These are phyloP conservation scores for Senna tora DNA, from an alignment of 306 rosid genomes.

Conservation along the genomic window DNA sequence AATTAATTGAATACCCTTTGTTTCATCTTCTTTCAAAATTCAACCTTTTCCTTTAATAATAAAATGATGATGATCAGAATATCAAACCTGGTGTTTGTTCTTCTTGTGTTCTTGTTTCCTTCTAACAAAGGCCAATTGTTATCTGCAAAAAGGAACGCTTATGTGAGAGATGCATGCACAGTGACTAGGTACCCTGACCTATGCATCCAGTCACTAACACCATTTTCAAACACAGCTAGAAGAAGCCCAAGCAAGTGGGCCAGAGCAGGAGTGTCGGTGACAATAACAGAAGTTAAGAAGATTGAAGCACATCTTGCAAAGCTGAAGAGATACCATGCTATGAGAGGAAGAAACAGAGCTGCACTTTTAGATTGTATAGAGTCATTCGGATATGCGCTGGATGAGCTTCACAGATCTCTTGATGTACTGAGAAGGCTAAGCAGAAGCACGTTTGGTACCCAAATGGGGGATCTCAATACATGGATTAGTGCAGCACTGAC, in stretches of 20 bases:
- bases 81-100: conserved; percentile 9
- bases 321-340: conserved; percentile 28
- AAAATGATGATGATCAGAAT: conserved; percentile 29
- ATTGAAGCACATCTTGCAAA: conserved; percentile 38
- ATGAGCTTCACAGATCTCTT: conserved; percentile 63
- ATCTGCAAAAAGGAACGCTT: conserved; percentile 36
- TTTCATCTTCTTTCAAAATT: conserved; percentile 18
- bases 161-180: conserved; percentile 63
- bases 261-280: conserved; percentile 67
- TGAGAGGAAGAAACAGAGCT: conserved; percentile 40
- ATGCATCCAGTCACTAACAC: conserved; percentile 53
- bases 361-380: conserved; percentile 72
- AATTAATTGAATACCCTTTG: not conserved
- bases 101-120: conserved; percentile 35
- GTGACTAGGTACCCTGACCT: conserved; percentile 55
- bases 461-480: conserved; percentile 61
- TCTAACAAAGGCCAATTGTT: conserved; percentile 29
- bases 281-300: conserved; percentile 51
- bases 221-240: conserved; percentile 55
- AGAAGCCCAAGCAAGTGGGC: conserved; percentile 71
- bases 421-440: conserved; percentile 58
- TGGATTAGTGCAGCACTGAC: conserved; percentile 82
- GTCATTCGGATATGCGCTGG: conserved; percentile 47
- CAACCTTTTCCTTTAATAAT: not conserved
- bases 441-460: conserved; percentile 52